A percentile compares a stretch with the other conserved stretches of the same genome.
phyloP scores from a whole-genome alignment of 306 rosid genomes.

The Rosa multiflora region DNA sequence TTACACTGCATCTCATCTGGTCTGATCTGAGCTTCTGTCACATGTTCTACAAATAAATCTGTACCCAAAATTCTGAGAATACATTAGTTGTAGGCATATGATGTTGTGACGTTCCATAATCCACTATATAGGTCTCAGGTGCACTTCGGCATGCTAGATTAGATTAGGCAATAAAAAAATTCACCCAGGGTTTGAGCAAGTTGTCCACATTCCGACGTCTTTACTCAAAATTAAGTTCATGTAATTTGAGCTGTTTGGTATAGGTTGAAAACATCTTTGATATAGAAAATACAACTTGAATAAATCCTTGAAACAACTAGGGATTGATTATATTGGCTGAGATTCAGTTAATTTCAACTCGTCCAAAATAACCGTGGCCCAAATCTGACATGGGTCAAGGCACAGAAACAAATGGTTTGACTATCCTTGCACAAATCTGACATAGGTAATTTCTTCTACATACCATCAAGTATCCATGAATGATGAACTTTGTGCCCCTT shows the following conservation, averaged over 20 bases:
- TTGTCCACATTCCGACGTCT: background rate
- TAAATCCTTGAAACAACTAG: background rate
- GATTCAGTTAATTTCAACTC: background rate
- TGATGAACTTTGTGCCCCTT: background rate
- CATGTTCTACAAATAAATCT: background rate
- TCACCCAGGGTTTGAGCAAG: background rate
- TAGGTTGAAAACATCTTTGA: background rate
- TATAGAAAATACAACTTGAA: background rate
- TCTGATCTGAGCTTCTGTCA: background rate
- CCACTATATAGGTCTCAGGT: background rate
- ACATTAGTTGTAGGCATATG: background rate
- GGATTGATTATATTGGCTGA: background rate
- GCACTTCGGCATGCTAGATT: background rate
- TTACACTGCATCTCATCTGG: constrained; percentile 8
- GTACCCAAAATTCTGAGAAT: constrained; percentile 11
- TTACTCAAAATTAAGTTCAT: background rate
- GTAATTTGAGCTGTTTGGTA: background rate
- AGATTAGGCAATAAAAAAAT: background rate
- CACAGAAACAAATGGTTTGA: background rate
- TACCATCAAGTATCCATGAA: background rate
- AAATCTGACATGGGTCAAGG: background rate
- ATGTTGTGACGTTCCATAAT: background rate
- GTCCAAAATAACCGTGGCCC: background rate
- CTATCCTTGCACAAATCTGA: background rate
- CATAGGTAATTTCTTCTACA: background rate